Percentiles rank a stretch among this genome's conserved stretches.
phyloP scores from a whole-genome alignment of 495 filamentous ascomycete genomes.

The Daldinia bambusicola region DNA sequence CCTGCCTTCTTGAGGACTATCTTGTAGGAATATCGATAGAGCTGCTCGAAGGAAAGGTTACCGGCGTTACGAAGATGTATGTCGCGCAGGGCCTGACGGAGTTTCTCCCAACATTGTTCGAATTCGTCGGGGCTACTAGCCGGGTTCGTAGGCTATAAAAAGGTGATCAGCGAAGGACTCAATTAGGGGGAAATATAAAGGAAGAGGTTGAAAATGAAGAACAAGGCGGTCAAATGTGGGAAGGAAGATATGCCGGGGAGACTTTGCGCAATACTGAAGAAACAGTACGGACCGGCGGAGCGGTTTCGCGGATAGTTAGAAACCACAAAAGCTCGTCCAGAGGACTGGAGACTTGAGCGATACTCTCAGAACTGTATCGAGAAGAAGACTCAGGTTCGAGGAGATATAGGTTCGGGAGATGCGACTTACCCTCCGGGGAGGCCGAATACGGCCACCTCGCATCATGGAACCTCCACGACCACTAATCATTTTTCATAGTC shows the following conservation, averaged over 20 bases:
- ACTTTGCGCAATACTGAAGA: constrained; percentile 14
- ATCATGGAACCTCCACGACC: constrained; percentile 64
- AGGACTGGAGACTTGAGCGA: constrained; percentile 13
- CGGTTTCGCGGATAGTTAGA: constrained; percentile 11
- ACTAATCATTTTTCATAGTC: constrained; percentile 64
- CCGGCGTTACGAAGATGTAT: constrained; percentile 96
- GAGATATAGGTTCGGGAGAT: constrained; percentile 11
- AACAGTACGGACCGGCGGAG: constrained; percentile 20
- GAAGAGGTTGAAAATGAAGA: background rate
- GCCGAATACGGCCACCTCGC: constrained; percentile 71
- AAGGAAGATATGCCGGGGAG: background rate
- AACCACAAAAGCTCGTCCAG: constrained; percentile 14
- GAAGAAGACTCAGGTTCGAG: constrained; percentile 32
- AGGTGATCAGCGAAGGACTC: constrained; percentile 5
- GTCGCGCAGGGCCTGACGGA: constrained; percentile 77
- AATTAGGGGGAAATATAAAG: background rate
- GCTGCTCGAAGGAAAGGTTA: constrained; percentile 88
- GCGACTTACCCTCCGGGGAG: constrained; percentile 73
- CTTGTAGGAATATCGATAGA: constrained; percentile 96
- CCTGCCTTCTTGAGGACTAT: constrained; percentile 91
- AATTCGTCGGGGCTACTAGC: constrained; percentile 65
- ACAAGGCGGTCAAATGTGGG: background rate
- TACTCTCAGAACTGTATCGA: constrained; percentile 29
- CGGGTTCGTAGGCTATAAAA: constrained; percentile 20
- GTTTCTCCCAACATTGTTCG: constrained; percentile 79